These are phyloP conservation scores for Rhodotorula graminis DNA, from an alignment of 768 basidiomycete species.

Conservation along the genomic window DNA sequence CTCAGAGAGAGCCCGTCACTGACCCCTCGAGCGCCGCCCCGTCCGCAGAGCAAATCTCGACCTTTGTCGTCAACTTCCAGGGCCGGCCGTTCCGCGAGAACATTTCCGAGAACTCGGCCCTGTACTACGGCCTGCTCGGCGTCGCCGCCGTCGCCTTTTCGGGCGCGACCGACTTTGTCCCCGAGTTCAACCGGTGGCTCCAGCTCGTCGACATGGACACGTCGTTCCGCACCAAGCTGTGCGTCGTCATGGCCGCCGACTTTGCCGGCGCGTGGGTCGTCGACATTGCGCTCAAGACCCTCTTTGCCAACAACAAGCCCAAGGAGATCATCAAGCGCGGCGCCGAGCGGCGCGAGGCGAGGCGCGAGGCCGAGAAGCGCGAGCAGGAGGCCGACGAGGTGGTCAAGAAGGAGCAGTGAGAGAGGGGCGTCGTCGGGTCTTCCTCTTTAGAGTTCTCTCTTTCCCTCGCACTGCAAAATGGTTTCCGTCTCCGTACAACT, in stretches of 20 bases:
- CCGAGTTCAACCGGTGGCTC: conserved; percentile 92
- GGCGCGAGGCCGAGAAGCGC: conserved; percentile 19
- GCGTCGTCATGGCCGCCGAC: conserved; percentile 75
- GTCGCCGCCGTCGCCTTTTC: conserved; percentile 86
- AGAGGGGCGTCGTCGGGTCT: no score
- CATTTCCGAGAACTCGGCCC: conserved; percentile 87
- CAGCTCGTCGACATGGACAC: conserved; percentile 88
- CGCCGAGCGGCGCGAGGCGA: conserved; percentile 26
- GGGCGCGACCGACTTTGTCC: conserved; percentile 88
- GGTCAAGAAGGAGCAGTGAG: conserved; percentile 26
- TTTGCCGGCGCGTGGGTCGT: conserved; percentile 82
- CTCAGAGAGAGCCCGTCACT: no score
- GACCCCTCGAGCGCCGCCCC: neutral
- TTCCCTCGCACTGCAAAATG: no score
- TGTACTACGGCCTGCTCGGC: conserved; percentile 86
- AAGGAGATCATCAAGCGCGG: conserved; percentile 32
- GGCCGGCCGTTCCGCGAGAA: conserved; percentile 98
- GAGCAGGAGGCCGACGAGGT: conserved; percentile 17
- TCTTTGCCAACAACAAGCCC: conserved; percentile 65
- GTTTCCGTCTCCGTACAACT: no score
- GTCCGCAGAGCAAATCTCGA: conserved; percentile 85
- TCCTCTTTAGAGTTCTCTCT: no score
- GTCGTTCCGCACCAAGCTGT: conserved; percentile 79
- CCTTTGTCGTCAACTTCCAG: conserved; percentile 96
- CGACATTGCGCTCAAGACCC: conserved; percentile 71